Base-by-base conservation (phyloP, 805 yeast genomes). In the Peterozyma toletana region DNA sequence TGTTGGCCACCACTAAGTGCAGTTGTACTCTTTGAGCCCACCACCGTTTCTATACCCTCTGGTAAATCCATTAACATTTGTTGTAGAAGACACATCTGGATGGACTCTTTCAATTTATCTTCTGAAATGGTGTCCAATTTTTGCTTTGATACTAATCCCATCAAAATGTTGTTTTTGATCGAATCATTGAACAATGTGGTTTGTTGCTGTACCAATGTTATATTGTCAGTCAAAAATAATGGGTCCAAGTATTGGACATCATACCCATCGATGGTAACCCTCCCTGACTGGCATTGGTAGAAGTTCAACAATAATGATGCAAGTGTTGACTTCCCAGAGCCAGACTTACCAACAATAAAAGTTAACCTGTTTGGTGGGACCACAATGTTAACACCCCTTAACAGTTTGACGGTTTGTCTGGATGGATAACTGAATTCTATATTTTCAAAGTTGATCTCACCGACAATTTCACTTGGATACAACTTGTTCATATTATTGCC, bases 321-420 rank as follows among this genome's bases (percentile, higher is more conserved):
- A 2, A 93, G 48, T 0, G 98, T 84, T 0, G 98, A 91, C 59
- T 93, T 93, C 0, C 99, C 99, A 0, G 90, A 81, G 0, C 99
- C 99, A 0, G 97, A 89, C 48, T 73, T 70, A 1, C 99, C 99
- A 36, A 93, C 75, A 3, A 93, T 61, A 53, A 77, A 91, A 1
- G 82, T 77, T 6, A 75, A 55, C 30, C 63, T 50, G 1, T 74
- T 70, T 0, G 75, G 59, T 1, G 66, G 59, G 33, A 89, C 64
- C 1, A 52, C 50, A 21, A 84, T 45, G n/a, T 59, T 54, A 1
- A 83, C 64, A 39, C 72, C 53, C 0, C 70, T 59, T 13, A 93
- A 56, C 0, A 77, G 78, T 2, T 63, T 60, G 1, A 60, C 59
- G 1, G 65, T 64, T 0, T 69, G 67, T 50, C 91, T 70, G 1